These are phyloP conservation scores for Besnoitia besnoiti DNA, from an alignment of 169 alveolate genomes.

Conservation along the genomic window DNA sequence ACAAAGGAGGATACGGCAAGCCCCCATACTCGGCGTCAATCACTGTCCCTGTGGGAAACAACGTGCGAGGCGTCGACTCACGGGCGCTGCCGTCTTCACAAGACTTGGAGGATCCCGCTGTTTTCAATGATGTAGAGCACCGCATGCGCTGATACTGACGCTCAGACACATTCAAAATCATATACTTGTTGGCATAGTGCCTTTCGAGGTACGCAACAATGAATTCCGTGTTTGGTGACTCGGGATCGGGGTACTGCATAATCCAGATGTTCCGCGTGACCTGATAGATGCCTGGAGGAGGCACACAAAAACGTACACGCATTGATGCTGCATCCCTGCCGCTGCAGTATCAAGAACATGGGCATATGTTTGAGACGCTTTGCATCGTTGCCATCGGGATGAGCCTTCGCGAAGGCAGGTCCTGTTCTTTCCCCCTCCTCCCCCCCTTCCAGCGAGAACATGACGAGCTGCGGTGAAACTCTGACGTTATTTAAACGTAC, in stretches of 20 bases:
- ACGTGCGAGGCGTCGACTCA: constrained; percentile 32
- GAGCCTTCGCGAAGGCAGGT: no score
- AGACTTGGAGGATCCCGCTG: background rate
- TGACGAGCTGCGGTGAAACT: no score
- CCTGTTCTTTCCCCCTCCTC: no score
- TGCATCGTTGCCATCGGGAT: no score
- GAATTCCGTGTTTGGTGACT: background rate
- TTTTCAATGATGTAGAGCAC: background rate
- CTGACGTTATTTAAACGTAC: no score
- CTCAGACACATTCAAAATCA: constrained; percentile 48
- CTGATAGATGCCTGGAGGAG: background rate
- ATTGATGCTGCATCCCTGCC: no score
- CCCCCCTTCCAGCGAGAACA: no score
- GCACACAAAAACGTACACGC: no score
- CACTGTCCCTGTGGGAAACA: constrained; percentile 41
- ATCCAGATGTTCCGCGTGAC: background rate
- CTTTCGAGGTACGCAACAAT: constrained; percentile 7
- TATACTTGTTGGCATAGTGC: constrained; percentile 12
- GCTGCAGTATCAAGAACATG: no score
- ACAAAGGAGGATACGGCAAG: constrained; percentile 56
- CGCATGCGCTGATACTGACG: background rate
- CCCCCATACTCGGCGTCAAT: constrained; percentile 54
- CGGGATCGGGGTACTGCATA: constrained; percentile 16
- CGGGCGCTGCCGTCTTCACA: background rate
- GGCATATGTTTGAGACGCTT: no score